Percentiles rank a stretch among this genome's conserved stretches.
Conservation (phyloP, 495 filamentous ascomycete species). For the Penicillium turbatum region DNA sequence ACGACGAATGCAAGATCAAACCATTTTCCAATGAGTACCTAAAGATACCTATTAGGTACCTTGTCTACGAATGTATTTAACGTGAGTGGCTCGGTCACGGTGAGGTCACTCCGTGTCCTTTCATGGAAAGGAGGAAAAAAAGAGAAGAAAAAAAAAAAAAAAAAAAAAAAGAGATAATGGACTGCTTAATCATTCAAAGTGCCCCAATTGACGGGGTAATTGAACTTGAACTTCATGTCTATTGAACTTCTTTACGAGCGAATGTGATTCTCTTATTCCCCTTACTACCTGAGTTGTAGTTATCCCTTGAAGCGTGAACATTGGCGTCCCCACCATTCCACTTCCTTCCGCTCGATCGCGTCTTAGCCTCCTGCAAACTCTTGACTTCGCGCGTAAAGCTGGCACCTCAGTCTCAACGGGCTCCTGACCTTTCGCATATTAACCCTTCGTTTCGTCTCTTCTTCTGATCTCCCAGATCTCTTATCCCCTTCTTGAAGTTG, state of each 20-base stretch:
- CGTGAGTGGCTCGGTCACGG: background rate
- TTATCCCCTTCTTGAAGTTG: background rate
- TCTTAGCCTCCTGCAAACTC: conserved; percentile 14
- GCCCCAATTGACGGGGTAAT: background rate
- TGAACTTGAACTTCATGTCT: conserved; percentile 1
- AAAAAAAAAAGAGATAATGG: background rate
- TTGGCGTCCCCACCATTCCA: conserved; percentile 10
- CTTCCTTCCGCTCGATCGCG: conserved; percentile 14
- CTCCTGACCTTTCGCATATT: background rate
- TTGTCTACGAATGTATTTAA: background rate
- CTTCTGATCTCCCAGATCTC: background rate
- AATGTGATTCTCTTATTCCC: background rate
- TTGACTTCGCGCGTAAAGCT: conserved; percentile 3
- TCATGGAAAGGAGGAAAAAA: background rate
- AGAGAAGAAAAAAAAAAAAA: background rate
- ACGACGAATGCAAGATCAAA: background rate
- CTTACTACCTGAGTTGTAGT: background rate
- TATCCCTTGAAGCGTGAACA: conserved; percentile 7
- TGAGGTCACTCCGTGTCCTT: background rate
- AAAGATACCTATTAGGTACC: conserved; percentile 3
- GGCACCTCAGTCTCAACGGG: background rate
- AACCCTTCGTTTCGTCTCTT: background rate
- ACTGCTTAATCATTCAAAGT: conserved; percentile 1
- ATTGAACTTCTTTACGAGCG: background rate
- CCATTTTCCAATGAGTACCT: background rate